phyloP scores from a whole-genome alignment of 352 stramenopile species.

The Globisporangium abappressorium region DNA sequence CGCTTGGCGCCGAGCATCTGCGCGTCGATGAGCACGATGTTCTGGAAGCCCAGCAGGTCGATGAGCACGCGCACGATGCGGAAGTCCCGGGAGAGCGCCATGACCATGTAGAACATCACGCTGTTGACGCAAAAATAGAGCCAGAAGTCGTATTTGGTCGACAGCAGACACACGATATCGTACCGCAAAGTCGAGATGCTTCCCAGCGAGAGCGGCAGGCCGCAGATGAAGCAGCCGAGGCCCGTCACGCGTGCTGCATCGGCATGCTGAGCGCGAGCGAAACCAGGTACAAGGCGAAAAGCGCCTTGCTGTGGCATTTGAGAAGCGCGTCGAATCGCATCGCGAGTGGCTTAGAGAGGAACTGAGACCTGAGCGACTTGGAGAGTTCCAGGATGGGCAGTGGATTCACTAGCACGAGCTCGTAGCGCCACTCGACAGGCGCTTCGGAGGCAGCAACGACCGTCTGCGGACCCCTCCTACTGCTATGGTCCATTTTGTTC shows the following conservation, averaged over 20 bases:
- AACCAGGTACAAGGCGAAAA: conserved; percentile 12
- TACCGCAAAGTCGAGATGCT: too few relatives aligned
- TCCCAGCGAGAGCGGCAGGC: conserved; percentile 10
- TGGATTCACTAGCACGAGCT: conserved; percentile 20
- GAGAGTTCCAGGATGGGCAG: conserved; percentile 27
- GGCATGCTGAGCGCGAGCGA: conserved; percentile 21
- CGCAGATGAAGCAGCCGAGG: conserved; percentile 13
- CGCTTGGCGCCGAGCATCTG: conserved; percentile 26
- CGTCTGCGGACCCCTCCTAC: too few relatives aligned
- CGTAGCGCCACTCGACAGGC: conserved; percentile 15
- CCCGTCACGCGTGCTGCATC: conserved; percentile 14
- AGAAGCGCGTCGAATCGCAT: conserved; percentile 22
- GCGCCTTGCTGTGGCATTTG: conserved; percentile 11
- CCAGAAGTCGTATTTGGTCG: conserved; percentile 14
- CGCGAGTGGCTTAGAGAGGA: conserved; percentile 13
- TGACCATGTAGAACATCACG: conserved; percentile 13
- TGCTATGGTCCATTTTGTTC: too few relatives aligned
- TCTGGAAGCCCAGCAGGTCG: conserved; percentile 31
- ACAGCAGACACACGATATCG: too few relatives aligned
- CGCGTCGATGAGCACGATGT: conserved; percentile 30
- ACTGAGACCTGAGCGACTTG: conserved; percentile 25
- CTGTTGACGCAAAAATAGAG: conserved; percentile 26
- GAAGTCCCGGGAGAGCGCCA: conserved; percentile 22
- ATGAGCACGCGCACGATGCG: conserved; percentile 21
- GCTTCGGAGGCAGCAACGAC: background rate